phyloP scores from a whole-genome alignment of 2,329 filamentous ascomycete species.

The Ceratocystis ficicola region DNA sequence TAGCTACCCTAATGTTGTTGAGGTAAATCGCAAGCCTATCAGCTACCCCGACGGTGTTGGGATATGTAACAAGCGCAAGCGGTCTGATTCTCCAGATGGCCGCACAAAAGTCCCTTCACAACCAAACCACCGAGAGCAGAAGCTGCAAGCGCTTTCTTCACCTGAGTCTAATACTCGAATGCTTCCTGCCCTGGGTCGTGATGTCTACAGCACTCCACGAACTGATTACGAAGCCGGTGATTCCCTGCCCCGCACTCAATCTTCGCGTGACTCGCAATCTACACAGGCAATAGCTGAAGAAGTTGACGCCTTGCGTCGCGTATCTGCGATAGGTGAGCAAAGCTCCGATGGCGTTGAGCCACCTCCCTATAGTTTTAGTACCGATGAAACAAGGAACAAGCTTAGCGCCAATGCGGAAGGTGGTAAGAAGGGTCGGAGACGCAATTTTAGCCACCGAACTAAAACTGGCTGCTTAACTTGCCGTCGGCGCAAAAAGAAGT shows the following conservation, averaged over 20 bases:
- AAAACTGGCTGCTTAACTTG: slow-evolving; percentile 95
- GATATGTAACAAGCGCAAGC: slow-evolving; percentile 49
- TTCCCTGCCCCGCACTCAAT: slow-evolving; percentile 38
- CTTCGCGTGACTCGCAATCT: slow-evolving; percentile 38
- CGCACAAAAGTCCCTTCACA: slow-evolving; percentile 31
- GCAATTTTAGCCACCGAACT: slow-evolving; percentile 85
- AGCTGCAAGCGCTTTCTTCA: slow-evolving; percentile 2
- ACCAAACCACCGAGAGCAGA: slow-evolving; percentile 31
- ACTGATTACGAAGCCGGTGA: slow-evolving; percentile 37
- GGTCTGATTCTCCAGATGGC: slow-evolving; percentile 50
- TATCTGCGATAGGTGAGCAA: slow-evolving; percentile 40
- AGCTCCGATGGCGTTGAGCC: slow-evolving; percentile 24
- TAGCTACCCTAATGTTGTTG: slow-evolving; percentile 26
- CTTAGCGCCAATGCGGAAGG: slow-evolving; percentile 37
- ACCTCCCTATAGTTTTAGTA: slow-evolving; percentile 32
- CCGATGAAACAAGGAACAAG: slow-evolving; percentile 37
- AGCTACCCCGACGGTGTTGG: slow-evolving; percentile 29
- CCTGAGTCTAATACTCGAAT: slow-evolving; percentile 12
- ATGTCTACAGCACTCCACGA: slow-evolving; percentile 33
- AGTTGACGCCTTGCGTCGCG: slow-evolving; percentile 36
- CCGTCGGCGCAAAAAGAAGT: slow-evolving; percentile 89
- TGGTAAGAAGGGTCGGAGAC: slow-evolving; percentile 57
- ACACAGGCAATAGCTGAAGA: slow-evolving; percentile 41
- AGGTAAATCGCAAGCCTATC: slow-evolving; percentile 31
- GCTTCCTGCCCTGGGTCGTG: slow-evolving; percentile 25